Conservation (phyloP, 176 grass and related monocot species). For the Lolium rigidum region DNA sequence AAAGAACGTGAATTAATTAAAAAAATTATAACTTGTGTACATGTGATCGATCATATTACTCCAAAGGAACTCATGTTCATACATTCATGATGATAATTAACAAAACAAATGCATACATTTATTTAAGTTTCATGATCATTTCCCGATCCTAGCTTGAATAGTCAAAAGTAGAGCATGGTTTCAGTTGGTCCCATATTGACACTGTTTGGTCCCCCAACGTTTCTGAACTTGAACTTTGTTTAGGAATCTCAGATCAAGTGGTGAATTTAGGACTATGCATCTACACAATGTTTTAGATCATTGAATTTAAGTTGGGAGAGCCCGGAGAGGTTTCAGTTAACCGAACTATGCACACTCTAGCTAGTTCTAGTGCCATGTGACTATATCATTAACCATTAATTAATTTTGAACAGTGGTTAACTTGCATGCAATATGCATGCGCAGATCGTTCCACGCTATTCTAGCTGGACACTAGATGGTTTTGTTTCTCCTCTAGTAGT, state of each 20-base stretch:
- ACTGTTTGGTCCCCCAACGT: neutral
- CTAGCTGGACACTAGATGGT: neutral
- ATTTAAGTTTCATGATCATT: neutral
- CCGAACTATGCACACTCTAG: neutral
- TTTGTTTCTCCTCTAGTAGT: neutral
- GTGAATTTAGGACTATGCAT: neutral
- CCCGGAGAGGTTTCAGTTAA: neutral
- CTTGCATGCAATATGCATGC: constrained; percentile 33
- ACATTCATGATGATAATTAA: neutral
- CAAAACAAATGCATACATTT: neutral
- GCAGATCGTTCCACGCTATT: neutral
- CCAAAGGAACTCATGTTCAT: neutral
- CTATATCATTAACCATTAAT: no score
- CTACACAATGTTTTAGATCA: neutral
- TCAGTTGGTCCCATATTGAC: constrained; percentile 22
- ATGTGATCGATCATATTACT: constrained; percentile 1
- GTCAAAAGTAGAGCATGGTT: neutral
- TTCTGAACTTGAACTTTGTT: constrained; percentile 24
- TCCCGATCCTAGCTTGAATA: neutral
- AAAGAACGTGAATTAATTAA: no score
- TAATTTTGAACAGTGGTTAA: no score
- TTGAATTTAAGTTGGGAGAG: neutral
- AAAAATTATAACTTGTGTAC: constrained; percentile 21
- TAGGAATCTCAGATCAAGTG: neutral
- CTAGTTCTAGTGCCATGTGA: no score